Conservation (phyloP, 202 grass and related monocot genomes). For the Schoenoplectus tabernaemontani region DNA sequence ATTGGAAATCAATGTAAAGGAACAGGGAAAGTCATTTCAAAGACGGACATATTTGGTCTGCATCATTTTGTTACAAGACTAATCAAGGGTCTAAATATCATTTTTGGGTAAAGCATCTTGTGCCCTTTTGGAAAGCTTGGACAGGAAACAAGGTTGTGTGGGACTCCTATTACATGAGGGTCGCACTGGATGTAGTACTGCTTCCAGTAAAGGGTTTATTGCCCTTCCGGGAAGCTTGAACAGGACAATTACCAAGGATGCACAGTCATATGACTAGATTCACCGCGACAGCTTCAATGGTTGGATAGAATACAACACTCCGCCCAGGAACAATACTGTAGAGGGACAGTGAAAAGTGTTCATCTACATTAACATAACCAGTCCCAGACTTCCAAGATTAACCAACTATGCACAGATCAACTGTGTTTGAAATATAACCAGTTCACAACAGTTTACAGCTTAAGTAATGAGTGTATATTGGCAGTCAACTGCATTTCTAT, state of each 20-base stretch:
- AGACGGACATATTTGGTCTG: too few species aligned
- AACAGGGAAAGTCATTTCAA: too few species aligned
- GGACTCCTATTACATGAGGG: not conserved
- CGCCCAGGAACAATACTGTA: conserved; percentile 9
- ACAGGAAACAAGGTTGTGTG: not conserved
- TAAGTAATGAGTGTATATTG: too few species aligned
- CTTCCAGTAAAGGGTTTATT: too few species aligned
- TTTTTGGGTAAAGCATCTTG: not conserved
- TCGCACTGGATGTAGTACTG: not conserved
- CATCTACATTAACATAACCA: not conserved
- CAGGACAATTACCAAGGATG: not conserved
- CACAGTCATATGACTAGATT: not conserved
- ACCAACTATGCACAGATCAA: not conserved
- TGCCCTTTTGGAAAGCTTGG: not conserved
- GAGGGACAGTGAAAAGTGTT: not conserved
- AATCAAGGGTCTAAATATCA: not conserved
- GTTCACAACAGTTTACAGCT: not conserved
- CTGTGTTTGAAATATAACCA: not conserved
- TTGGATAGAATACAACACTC: not conserved
- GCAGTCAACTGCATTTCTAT: not conserved
- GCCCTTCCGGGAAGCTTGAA: not conserved
- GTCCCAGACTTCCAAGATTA: not conserved
- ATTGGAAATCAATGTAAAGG: too few species aligned
- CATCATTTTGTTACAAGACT: not conserved
- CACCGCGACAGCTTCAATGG: not conserved